Conservation (phyloP, 2,329 filamentous ascomycete species). For the Alternaria rosae region DNA sequence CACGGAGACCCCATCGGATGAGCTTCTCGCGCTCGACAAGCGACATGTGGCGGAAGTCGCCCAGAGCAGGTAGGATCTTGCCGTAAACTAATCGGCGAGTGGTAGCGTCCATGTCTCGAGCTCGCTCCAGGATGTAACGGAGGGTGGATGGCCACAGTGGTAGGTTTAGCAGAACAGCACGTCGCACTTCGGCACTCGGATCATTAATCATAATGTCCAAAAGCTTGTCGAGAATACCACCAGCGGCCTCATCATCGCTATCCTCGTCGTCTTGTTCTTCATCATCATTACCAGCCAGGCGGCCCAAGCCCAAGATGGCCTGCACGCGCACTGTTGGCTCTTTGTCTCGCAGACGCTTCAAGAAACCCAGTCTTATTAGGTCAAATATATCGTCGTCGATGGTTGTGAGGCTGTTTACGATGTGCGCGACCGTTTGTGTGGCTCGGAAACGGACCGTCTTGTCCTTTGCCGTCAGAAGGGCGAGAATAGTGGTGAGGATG, state of each 20-base stretch:
- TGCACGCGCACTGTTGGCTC: conserved; percentile 92
- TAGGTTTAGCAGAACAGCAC: conserved; percentile 88
- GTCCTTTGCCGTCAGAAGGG: conserved; percentile 85
- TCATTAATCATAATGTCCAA: conserved; percentile 92
- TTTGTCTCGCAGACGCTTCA: conserved; percentile 91
- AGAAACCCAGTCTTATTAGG: conserved; percentile 76
- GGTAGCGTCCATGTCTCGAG: conserved; percentile 83
- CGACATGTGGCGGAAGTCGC: conserved; percentile 92
- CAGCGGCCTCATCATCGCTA: conserved; percentile 69
- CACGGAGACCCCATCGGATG: conserved; percentile 90
- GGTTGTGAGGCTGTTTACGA: conserved; percentile 89
- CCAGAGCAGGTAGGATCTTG: conserved; percentile 82
- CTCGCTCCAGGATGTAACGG: conserved; percentile 87
- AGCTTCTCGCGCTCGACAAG: conserved; percentile 95
- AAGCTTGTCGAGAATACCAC: conserved; percentile 80
- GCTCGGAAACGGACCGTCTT: conserved; percentile 90
- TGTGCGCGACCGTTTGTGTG: conserved; percentile 87
- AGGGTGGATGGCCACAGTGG: conserved; percentile 83
- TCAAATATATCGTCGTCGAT: conserved; percentile 93
- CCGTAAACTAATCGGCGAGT: conserved; percentile 89
- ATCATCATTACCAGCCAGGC: conserved; percentile 75
- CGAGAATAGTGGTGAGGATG: conserved; percentile 76
- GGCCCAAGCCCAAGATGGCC: conserved; percentile 87
- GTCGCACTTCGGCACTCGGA: conserved; percentile 88
- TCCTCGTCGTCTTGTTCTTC: conserved; percentile 69